Conservation (phyloP, 176 grass and related monocot species). For the sorghum (Sorghum bicolor) region Sorghum_bicolor_NCBIv3 NC_012870.2:77072501-77073000, state of each 20-base stretch:
- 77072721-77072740: background rate
- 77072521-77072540: background rate
- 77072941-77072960: slow-evolving; percentile 98
- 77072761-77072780: slow-evolving; percentile 72
- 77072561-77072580: background rate
- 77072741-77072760: background rate
- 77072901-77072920: slow-evolving; percentile 98
- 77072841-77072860: slow-evolving; percentile 90
- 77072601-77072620: slow-evolving; percentile 77
- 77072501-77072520: slow-evolving; percentile 16
- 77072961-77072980: slow-evolving; percentile 89
- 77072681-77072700: slow-evolving; percentile 31
- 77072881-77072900: slow-evolving; percentile 97
- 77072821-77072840: slow-evolving; percentile 59
- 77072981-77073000: slow-evolving; percentile 87
- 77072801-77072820: slow-evolving; percentile 77
- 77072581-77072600: slow-evolving; percentile 50
- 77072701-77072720: background rate
- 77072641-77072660: slow-evolving; percentile 95
- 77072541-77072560: background rate
- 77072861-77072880: slow-evolving; percentile 80
- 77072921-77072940: slow-evolving; percentile 95
- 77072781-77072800: slow-evolving; percentile 79
- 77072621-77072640: slow-evolving; percentile 76
- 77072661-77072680: slow-evolving; percentile 75